Conservation (phyloP, 2,329 filamentous ascomycete species). For the Lithohypha guttulata region DNA sequence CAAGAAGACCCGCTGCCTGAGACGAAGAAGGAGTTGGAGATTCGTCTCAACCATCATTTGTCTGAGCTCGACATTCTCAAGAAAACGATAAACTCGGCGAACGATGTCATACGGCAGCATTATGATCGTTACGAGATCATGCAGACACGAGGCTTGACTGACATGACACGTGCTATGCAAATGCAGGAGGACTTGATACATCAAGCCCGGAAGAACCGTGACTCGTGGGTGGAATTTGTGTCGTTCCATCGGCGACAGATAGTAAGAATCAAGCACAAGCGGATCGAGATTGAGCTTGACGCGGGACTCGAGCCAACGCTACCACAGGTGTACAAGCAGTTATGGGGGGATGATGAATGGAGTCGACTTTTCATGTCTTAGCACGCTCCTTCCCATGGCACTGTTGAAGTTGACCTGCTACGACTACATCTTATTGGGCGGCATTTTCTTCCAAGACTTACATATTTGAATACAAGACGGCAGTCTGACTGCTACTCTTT, state of each 20-base stretch:
- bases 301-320: constrained; percentile 15
- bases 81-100: constrained; percentile 9
- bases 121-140: constrained; percentile 8
- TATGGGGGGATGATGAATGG: constrained; percentile 15
- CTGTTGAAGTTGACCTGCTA: too few relatives aligned
- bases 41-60: constrained; percentile 23
- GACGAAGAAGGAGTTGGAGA: constrained; percentile 19
- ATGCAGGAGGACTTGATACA: constrained; percentile 7
- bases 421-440: too few relatives aligned
- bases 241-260: constrained; percentile 22
- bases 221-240: constrained; percentile 14
- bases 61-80: constrained; percentile 15
- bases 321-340: constrained; percentile 15
- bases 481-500: too few relatives aligned
- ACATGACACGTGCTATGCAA: constrained; percentile 5
- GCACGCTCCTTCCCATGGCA: too few relatives aligned
- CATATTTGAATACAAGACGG: too few relatives aligned
- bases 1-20: constrained; percentile 14
- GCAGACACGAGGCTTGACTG: constrained; percentile 7
- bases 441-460: too few relatives aligned
- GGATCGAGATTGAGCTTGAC: constrained; percentile 12
- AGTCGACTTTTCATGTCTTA: constrained; percentile 13
- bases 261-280: constrained; percentile 18
- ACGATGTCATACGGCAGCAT: constrained; percentile 11
- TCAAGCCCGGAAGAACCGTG: constrained; percentile 8